Evolutionary conservation across 306 rosid genomes (phyloP), one percentile per base, ranked within the genome.

Genomic region (Ammopiptanthus mongolicus): DNA sequence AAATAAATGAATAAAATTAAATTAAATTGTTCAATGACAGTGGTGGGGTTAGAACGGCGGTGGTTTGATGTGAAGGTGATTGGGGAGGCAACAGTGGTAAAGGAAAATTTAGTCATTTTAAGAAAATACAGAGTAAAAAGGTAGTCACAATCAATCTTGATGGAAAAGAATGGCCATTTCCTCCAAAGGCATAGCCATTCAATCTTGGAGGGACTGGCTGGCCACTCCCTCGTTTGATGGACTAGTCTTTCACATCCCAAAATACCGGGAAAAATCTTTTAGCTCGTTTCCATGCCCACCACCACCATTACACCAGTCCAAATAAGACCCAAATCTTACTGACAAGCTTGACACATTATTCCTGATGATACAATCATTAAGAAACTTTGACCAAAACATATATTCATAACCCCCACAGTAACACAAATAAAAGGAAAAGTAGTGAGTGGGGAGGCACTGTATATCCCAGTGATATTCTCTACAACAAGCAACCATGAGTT

Each of bases 401-500:
- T 33, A 21, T 67, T 53, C 36, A 58, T 47, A 59, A 33, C 50
- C 55, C 65, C 72, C 14, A 74, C 8, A 37, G 33, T 6, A 48
- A 39, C 62, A 69, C 7, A 57, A 34, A 55, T 14, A 50, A 6
- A 61, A 18, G 59, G 4, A 28, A 51, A 66, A 75, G 22, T 22
- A 14, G 46, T 44, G 29, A 22, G 60, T 9, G n/a, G 22, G 39
- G 62, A 25, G 37, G 70, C 52, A 56, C 13, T 63, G 33, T 15
- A 73, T 44, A 17, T 22, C 13, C 19, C 25, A 21, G 29, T 46
- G 23, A 9, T 60, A 48, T 34, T 58, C 36, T 79, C 21, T 41
- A 76, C 34, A 19, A 36, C 28, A 65, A 25, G 77, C 23, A 77
- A 70, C 31, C 14, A 60, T 69, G 51, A 8, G 13, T 46, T 78